phyloP scores from a whole-genome alignment of 2,329 filamentous ascomycete species.

The Cladosporium sp. region DNA sequence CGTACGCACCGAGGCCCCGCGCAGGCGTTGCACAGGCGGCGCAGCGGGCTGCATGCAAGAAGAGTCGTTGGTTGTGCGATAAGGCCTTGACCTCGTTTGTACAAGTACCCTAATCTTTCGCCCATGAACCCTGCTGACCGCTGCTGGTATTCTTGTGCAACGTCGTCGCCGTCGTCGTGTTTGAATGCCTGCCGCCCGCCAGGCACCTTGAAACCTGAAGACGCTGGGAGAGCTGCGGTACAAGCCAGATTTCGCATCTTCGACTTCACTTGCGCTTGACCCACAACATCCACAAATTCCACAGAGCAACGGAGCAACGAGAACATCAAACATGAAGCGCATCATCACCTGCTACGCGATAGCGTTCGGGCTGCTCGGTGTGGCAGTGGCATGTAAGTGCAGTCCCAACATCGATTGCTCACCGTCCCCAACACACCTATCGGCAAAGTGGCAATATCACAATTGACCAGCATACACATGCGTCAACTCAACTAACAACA shows the following conservation, averaged over 20 bases:
- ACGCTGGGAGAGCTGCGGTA: neutral
- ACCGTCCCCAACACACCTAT: neutral
- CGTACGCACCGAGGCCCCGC: neutral
- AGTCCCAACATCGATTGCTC: neutral
- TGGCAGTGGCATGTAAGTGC: slow-evolving; percentile 2
- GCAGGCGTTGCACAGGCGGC: too few species aligned
- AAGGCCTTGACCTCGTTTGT: neutral
- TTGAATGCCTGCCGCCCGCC: too few species aligned
- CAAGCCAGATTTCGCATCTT: neutral
- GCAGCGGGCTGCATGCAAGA: neutral
- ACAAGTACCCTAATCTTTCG: too few species aligned
- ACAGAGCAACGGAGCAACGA: neutral
- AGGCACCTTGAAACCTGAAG: too few species aligned
- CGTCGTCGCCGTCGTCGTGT: too few species aligned
- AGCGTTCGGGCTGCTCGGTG: slow-evolving; percentile 2
- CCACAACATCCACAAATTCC: neutral
- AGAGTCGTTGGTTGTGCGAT: slow-evolving; percentile 1
- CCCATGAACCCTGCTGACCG: too few species aligned
- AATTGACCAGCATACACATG: neutral
- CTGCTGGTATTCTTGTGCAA: too few species aligned
- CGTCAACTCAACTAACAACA: neutral
- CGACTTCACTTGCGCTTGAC: neutral
- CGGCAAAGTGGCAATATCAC: neutral
- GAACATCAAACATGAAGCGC: slow-evolving; percentile 6
- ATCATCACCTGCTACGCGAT: neutral